phyloP scores from a whole-genome alignment of 805 yeast genomes.

The Candida awuae region DNA sequence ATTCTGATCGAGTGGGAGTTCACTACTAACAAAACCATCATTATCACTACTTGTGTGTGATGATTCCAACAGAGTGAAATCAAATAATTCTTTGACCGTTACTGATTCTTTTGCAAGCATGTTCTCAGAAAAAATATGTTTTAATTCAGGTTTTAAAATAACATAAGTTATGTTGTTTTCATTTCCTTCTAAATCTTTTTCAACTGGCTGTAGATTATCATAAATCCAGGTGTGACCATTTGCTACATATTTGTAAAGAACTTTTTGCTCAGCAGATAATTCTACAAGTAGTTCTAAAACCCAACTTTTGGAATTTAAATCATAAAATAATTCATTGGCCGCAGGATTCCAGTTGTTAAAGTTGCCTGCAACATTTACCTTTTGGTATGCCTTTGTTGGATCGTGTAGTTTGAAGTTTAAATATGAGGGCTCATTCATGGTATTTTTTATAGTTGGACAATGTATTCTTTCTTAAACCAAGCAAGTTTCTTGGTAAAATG shows the following conservation, averaged over 20 bases:
- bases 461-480: too few species aligned
- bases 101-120: too few species aligned
- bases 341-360: conserved; percentile 16
- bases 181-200: conserved; percentile 21
- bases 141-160: conserved; percentile 1
- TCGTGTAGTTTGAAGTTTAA: conserved; percentile 6
- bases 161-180: conserved; percentile 20
- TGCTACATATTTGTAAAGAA: conserved; percentile 25
- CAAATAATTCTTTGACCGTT: too few species aligned
- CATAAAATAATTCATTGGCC: conserved; percentile 7
- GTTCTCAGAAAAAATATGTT: background rate
- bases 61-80: too few species aligned
- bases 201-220: conserved; percentile 16
- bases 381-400: background rate
- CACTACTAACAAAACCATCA: background rate
- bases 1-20: too few species aligned
- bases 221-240: conserved; percentile 24
- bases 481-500: too few species aligned
- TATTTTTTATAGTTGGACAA: too few species aligned
- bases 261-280: conserved; percentile 7
- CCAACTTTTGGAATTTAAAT: conserved; percentile 8
- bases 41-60: background rate
- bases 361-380: conserved; percentile 16
- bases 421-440: background rate
- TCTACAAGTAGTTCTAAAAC: conserved; percentile 1